Base-by-base conservation (phyloP, 768 basidiomycete species). In the Calocybe indica region DNA sequence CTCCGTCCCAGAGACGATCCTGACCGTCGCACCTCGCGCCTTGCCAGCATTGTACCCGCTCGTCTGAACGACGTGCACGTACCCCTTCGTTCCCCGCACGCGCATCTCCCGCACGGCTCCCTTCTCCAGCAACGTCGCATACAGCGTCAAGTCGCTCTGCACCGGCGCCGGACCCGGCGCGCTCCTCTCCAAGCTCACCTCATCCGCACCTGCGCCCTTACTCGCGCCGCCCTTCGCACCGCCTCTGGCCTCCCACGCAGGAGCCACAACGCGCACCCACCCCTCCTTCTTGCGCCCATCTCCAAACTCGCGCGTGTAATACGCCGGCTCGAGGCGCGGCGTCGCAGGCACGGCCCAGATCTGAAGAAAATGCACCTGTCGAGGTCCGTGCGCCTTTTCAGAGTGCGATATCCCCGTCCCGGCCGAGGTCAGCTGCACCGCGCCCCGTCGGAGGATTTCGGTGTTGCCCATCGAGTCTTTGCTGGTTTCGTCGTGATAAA, bases 381-480 rank as follows among this genome's bases (percentile, higher is more conserved):
- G 62, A 33, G 58, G 40, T 13, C 75, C 73, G 47, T 75, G 58
- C 1, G 72, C 64, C 39, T 75, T 74, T 60, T 79, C 76, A 30
- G 83, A 85, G 64, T 97, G 94, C 0, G 82, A 74, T 57, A 97
- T 95, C 3, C 95, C 95, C 0, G 86, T 93, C 7, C 94, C 94
- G 0, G 94, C 83, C 1, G 87, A 91, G 2, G 93, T 93, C 69
- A 96, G 80, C 63, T 97, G 94, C 31, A 97, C 56, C 56, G 92
- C 87, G 1, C 95, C 95, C 11, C 92, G 82, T 61, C 83, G 83
- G 60, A 97, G 79, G 49, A 93, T 74, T 63, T 98, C 95, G 46
- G 78, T 76, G 68, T 95, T 95, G 35, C 85, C 85, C 86, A 96
- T 89, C 5, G 85, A 89, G 66, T 97, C 95, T 65, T 85, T 78